phyloP scores from a whole-genome alignment of 2,329 filamentous ascomycete species.

The Dryadomyces sulphureus region DNA sequence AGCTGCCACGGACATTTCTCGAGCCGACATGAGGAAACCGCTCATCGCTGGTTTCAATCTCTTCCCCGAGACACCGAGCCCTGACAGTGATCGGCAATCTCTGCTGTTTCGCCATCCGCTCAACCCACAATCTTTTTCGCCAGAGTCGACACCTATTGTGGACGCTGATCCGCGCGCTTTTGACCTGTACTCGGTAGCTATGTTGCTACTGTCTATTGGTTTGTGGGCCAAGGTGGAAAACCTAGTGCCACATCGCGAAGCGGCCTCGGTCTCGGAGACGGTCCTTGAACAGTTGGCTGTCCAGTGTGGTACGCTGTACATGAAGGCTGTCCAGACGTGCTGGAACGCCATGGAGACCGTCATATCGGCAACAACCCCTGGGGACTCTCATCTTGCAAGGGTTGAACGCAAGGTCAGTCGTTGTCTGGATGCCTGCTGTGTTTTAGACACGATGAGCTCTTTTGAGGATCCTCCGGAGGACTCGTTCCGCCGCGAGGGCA shows the following conservation, averaged over 20 bases:
- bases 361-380: conserved; percentile 25
- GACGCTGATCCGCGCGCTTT: conserved; percentile 41
- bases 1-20: conserved; percentile 4
- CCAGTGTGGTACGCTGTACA: conserved; percentile 60
- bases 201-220: conserved; percentile 60
- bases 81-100: conserved; percentile 15
- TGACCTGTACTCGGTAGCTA: conserved; percentile 60
- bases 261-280: conserved; percentile 42
- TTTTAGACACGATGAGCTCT: conserved; percentile 42
- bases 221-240: conserved; percentile 55
- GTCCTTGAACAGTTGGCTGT: conserved; percentile 48
- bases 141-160: conserved; percentile 26
- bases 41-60: conserved; percentile 62
- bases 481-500: background rate
- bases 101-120: conserved; percentile 52
- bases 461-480: conserved; percentile 27
- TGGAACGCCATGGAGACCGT: conserved; percentile 56
- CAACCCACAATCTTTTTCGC: conserved; percentile 35
- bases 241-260: conserved; percentile 28
- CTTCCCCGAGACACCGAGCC: conserved; percentile 38
- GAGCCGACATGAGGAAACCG: conserved; percentile 51
- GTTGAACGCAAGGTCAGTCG: conserved; percentile 41
- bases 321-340: conserved; percentile 59
- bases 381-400: conserved; percentile 35
- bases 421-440: conserved; percentile 47